Percentiles rank a stretch among this genome's conserved stretches.
Conservation (phyloP, 306 rosid species). For the Vicia faba region DNA sequence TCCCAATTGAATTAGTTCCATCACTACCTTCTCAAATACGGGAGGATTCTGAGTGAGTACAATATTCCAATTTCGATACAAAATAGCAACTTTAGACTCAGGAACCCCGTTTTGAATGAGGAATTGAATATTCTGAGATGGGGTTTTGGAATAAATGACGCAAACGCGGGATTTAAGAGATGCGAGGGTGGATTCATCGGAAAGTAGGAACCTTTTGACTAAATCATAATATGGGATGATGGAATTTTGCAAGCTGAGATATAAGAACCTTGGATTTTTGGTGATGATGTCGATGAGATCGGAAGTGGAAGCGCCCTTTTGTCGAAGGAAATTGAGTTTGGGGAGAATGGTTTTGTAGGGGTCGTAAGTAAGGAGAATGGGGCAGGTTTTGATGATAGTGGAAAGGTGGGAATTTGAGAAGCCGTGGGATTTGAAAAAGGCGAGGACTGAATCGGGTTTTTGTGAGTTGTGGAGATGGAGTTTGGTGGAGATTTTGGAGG, state of each 20-base stretch:
- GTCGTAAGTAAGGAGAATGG: background rate
- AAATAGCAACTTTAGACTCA: background rate
- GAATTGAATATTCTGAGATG: background rate
- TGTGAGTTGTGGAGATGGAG: conserved; percentile 28
- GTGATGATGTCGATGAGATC: conserved; percentile 30
- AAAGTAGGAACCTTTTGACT: conserved; percentile 10
- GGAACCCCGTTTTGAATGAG: conserved; percentile 32
- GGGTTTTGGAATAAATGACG: conserved; percentile 3
- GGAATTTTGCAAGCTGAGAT: conserved; percentile 27
- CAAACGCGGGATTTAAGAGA: background rate
- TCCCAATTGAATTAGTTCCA: conserved; percentile 40
- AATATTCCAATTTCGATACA: background rate
- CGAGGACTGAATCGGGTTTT: conserved; percentile 35
- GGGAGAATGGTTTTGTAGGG: conserved; percentile 36
- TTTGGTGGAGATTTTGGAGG: conserved; percentile 34
- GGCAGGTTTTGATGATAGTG: background rate
- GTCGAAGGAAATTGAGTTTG: conserved; percentile 41
- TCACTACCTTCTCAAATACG: conserved; percentile 29
- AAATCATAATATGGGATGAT: conserved; percentile 38
- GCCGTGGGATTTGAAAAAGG: conserved; percentile 12
- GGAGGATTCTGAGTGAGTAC: background rate
- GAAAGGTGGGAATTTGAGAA: conserved; percentile 33
- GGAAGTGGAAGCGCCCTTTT: conserved; percentile 43
- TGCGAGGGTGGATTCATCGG: conserved; percentile 3
- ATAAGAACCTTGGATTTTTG: background rate